Conservation (phyloP, 2,329 filamentous ascomycete species). For the Tolypocladium tropicale region DNA sequence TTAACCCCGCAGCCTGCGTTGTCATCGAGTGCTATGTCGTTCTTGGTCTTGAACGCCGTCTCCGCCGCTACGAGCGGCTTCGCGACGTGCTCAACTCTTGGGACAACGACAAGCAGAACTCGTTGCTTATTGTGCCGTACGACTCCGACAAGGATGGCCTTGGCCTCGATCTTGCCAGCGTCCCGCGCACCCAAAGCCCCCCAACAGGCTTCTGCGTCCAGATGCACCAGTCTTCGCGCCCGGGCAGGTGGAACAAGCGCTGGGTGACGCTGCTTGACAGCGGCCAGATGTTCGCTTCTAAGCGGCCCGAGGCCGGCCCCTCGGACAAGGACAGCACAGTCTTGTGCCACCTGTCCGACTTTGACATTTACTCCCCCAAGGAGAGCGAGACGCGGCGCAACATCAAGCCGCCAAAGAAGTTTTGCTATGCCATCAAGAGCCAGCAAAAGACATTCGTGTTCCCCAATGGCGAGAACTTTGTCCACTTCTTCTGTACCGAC, state of each 20-base stretch:
- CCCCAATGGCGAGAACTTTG: conserved; percentile 70
- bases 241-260: conserved; percentile 82
- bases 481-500: conserved; percentile 83
- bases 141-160: conserved; percentile 40
- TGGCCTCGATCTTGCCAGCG: conserved; percentile 56
- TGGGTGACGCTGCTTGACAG: conserved; percentile 63
- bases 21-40: conserved; percentile 67
- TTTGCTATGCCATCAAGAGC: conserved; percentile 83
- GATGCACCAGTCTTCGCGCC: conserved; percentile 70
- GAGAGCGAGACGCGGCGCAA: conserved; percentile 55
- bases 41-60: conserved; percentile 68
- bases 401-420: conserved; percentile 74
- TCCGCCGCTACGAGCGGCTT: conserved; percentile 78
- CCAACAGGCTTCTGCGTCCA: conserved; percentile 59
- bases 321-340: conserved; percentile 56
- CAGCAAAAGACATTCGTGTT: conserved; percentile 85
- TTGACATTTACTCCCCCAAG: conserved; percentile 78
- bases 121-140: conserved; percentile 55
- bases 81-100: conserved; percentile 88
- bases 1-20: conserved; percentile 57
- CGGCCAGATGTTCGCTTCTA: conserved; percentile 63
- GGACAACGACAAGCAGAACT: conserved; percentile 72
- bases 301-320: conserved; percentile 51
- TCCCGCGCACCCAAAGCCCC: conserved; percentile 45
- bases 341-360: conserved; percentile 81